Conservation (phyloP, 2,329 filamentous ascomycete species). For the Celoporthe dispersa region DNA sequence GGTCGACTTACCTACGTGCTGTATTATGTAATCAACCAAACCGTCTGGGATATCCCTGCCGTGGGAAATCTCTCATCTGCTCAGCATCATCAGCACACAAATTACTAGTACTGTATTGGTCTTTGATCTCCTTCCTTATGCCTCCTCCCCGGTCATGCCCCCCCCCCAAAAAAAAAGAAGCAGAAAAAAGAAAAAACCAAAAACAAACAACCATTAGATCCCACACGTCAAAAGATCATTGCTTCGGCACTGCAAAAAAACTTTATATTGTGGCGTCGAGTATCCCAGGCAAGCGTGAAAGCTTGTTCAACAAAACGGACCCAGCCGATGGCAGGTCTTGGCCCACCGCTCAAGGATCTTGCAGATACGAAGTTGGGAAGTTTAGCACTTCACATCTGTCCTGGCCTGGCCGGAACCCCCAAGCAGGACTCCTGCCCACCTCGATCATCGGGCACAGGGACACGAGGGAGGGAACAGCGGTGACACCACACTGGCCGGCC, state of each 20-base stretch:
- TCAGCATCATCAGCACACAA: background rate
- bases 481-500: background rate
- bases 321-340: constrained; percentile 19
- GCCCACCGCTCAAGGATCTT: background rate
- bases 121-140: too few relatives aligned
- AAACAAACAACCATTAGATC: background rate
- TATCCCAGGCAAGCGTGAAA: constrained; percentile 16
- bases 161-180: too few relatives aligned
- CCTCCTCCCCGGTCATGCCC: too few relatives aligned
- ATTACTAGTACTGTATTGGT: too few relatives aligned
- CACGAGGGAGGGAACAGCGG: background rate
- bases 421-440: background rate
- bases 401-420: background rate
- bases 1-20: background rate
- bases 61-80: background rate
- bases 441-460: background rate
- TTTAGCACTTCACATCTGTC: background rate
- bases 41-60: background rate
- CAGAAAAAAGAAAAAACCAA: too few relatives aligned
- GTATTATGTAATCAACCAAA: background rate
- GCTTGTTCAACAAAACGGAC: constrained; percentile 20
- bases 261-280: constrained; percentile 16
- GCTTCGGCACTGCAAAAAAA: background rate
- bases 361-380: background rate
- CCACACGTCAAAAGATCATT: background rate